Evolutionary conservation across 805 yeast genomes (phyloP).

Genomic region (Millerozyma miso): DNA sequence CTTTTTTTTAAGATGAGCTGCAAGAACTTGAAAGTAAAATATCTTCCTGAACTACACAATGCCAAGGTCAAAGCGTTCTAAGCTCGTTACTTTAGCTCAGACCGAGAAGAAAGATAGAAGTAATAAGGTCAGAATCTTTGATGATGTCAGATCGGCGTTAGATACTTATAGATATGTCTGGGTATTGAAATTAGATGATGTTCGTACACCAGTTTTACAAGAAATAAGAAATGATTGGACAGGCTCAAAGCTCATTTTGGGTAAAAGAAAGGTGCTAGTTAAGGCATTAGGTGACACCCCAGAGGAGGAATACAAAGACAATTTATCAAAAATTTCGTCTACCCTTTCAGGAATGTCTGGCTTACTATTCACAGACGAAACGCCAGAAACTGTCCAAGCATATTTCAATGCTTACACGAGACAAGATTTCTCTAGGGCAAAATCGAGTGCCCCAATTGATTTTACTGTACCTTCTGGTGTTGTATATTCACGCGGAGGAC

Average conservation of each 20-base stretch:
- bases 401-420: constrained; percentile 77
- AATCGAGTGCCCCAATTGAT: constrained; percentile 74
- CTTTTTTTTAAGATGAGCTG: constrained; percentile 23
- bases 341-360: constrained; percentile 78
- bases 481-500: constrained; percentile 94
- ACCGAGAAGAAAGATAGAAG: constrained; percentile 95
- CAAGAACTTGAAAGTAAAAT: constrained; percentile 4
- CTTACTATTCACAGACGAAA: constrained; percentile 82
- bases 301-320: constrained; percentile 87
- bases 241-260: constrained; percentile 85
- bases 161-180: constrained; percentile 77
- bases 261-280: constrained; percentile 88
- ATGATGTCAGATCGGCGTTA: constrained; percentile 78
- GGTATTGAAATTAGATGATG: constrained; percentile 84
- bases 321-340: constrained; percentile 65
- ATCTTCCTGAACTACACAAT: constrained; percentile 33
- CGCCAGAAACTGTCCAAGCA: constrained; percentile 82
- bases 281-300: constrained; percentile 87
- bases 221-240: constrained; percentile 90
- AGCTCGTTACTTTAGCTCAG: constrained; percentile 90
- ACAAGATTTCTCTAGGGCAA: constrained; percentile 87
- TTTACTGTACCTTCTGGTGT: constrained; percentile 88
- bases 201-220: constrained; percentile 93
- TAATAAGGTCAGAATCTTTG: constrained; percentile 86
- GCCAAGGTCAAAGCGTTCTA: constrained; percentile 98